Percentiles rank a stretch among this genome's conserved stretches.
Evolutionary conservation across 1,139 yeast genomes (phyloP).

Genomic region (Geotrichum siamense): DNA sequence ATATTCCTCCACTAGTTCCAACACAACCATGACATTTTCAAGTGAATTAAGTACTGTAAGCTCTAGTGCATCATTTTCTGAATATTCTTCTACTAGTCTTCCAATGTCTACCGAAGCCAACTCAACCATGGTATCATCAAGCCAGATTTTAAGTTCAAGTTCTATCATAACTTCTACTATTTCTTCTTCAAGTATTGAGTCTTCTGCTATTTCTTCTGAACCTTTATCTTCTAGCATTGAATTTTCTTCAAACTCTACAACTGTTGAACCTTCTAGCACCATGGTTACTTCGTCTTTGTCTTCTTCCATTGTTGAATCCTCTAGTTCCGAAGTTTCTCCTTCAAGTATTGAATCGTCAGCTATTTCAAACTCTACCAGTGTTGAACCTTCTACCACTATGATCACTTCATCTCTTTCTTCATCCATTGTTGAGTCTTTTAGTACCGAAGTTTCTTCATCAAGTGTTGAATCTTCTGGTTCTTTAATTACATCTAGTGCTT

Average conservation of each 20-base stretch:
- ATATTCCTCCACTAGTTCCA: neutral
- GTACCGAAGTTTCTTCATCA: too few relatives aligned
- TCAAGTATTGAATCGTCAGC: neutral
- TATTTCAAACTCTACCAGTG: neutral
- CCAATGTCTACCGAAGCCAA: neutral
- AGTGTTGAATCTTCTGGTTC: neutral
- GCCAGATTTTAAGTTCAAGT: slow-evolving; percentile 37
- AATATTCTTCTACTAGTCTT: neutral
- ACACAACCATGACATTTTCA: neutral
- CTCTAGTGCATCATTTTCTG: neutral
- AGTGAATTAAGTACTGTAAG: neutral
- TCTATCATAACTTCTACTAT: slow-evolving; percentile 33
- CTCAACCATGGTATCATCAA: neutral
- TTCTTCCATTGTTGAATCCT: neutral
- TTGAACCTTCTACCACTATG: neutral
- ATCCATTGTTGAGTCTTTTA: too few relatives aligned
- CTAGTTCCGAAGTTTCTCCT: neutral
- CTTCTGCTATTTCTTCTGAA: neutral
- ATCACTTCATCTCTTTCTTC: neutral
- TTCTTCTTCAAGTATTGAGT: neutral
- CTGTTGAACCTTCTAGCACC: neutral
- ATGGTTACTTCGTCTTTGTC: neutral
- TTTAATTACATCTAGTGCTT: neutral
- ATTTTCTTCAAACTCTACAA: neutral
- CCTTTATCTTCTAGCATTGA: neutral